A percentile compares a stretch with the other conserved stretches of the same genome.
phyloP scores from a whole-genome alignment of 768 basidiomycete species.

The Tylopilus subfusipes region DNA sequence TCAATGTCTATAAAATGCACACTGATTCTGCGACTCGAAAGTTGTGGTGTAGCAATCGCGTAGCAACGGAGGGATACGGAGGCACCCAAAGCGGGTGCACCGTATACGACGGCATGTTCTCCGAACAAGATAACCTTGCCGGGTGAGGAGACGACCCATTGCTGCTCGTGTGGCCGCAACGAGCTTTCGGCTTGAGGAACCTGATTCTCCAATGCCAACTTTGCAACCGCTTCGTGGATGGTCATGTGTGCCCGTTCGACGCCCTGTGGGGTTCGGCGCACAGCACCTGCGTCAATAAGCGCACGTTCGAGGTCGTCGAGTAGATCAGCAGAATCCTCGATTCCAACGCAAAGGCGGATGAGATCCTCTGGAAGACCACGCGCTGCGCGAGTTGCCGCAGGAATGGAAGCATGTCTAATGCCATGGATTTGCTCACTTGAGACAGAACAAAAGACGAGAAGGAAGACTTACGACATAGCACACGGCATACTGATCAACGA shows the following conservation, averaged over 20 bases:
- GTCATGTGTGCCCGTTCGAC: slow-evolving; percentile 45
- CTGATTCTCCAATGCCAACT: slow-evolving; percentile 44
- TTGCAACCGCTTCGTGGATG: slow-evolving; percentile 64
- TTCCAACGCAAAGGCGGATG: slow-evolving; percentile 96
- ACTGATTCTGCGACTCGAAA: slow-evolving; percentile 42
- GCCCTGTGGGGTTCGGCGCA: slow-evolving; percentile 48
- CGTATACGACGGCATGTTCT: slow-evolving; percentile 98
- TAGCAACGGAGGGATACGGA: slow-evolving; percentile 96
- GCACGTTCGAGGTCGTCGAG: slow-evolving; percentile 94
- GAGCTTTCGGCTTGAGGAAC: slow-evolving; percentile 2
- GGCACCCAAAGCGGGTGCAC: slow-evolving; percentile 95
- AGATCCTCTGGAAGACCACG: slow-evolving; percentile 98
- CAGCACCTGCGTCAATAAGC: slow-evolving; percentile 87
- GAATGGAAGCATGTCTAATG: slow-evolving; percentile 90
- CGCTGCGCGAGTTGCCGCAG: slow-evolving; percentile 90
- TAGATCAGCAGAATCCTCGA: slow-evolving; percentile 91
- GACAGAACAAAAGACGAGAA: neutral
- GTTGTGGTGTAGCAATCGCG: slow-evolving; percentile 71
- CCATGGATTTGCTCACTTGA: neutral
- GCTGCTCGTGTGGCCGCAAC: slow-evolving; percentile 35
- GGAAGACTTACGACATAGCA: slow-evolving; percentile 89
- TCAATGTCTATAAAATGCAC: slow-evolving; percentile 79
- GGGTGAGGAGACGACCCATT: slow-evolving; percentile 91
- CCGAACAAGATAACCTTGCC: slow-evolving; percentile 98
- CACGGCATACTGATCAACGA: slow-evolving; percentile 99